Conservation (phyloP, 768 basidiomycete genomes). For the Termitomyces sp. region DNA sequence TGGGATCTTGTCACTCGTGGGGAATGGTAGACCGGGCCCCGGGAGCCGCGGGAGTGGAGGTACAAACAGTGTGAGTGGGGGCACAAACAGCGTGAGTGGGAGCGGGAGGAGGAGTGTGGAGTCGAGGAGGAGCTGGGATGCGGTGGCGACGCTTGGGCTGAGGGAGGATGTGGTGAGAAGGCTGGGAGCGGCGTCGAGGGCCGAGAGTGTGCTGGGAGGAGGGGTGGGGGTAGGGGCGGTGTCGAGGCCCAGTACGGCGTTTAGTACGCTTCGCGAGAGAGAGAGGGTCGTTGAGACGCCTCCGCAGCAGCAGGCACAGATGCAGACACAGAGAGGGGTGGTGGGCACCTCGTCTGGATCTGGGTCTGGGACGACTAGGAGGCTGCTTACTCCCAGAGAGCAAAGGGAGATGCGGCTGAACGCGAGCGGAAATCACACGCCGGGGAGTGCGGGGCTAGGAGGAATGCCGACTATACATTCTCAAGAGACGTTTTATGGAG, state of each 20-base stretch:
- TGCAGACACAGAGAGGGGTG: not conserved
- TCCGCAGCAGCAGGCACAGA: conserved; percentile 10
- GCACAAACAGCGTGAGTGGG: conserved; percentile 25
- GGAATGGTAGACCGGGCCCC: conserved; percentile 11
- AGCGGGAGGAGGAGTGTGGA: conserved; percentile 49
- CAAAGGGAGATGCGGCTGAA: conserved; percentile 37
- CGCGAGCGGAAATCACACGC: not conserved
- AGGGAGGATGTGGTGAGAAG: conserved; percentile 36
- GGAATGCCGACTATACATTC: conserved; percentile 34
- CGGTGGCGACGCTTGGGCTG: conserved; percentile 25
- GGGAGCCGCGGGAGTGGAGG: conserved; percentile 30
- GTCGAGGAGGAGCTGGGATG: conserved; percentile 48
- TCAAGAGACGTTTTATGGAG: conserved; percentile 33
- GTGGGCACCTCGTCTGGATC: not conserved
- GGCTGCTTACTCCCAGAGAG: conserved; percentile 55
- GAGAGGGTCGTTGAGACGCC: conserved; percentile 14
- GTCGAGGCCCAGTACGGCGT: conserved; percentile 28
- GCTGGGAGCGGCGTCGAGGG: conserved; percentile 22
- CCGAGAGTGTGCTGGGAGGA: conserved; percentile 27
- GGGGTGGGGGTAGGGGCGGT: not conserved
- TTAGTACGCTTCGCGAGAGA: conserved; percentile 20
- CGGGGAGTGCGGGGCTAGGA: not conserved
- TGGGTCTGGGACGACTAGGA: conserved; percentile 26
- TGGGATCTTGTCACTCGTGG: not conserved
- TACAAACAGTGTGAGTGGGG: conserved; percentile 20